A percentile compares a stretch with the other conserved stretches of the same genome.
These are phyloP conservation scores for Ceratobasidium sp. DNA, from an alignment of 1,284 basidiomycete genomes.

Conservation along the genomic window DNA sequence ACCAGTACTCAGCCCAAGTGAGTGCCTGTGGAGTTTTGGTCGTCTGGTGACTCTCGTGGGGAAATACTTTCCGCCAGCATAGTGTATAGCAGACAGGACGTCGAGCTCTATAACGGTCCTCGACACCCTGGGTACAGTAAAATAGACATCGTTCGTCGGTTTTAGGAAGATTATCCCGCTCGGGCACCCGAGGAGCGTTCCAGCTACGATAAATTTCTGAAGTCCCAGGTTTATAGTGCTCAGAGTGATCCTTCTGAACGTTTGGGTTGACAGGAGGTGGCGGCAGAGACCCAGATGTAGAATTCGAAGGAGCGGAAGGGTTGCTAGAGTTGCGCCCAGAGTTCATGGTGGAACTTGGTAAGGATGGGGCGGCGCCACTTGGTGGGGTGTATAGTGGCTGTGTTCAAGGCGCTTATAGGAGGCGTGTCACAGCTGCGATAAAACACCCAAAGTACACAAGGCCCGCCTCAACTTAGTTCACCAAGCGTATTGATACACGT, in stretches of 20 bases:
- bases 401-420: neutral
- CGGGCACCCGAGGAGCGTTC: constrained; percentile 32
- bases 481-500: too few species aligned
- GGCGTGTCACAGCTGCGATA: too few species aligned
- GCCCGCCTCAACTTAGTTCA: too few species aligned
- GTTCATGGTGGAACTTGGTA: constrained; percentile 19
- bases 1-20: constrained; percentile 38
- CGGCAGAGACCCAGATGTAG: neutral
- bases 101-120: constrained; percentile 29
- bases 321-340: neutral
- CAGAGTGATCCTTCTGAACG: constrained; percentile 30
- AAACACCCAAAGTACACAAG: too few species aligned
- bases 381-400: neutral
- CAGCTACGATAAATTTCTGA: constrained; percentile 41
- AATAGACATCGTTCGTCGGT: constrained; percentile 35
- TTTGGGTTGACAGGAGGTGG: constrained; percentile 10
- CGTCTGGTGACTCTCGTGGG: constrained; percentile 38
- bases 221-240: constrained; percentile 18
- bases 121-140: constrained; percentile 33
- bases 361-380: neutral
- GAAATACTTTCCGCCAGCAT: constrained; percentile 36
- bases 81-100: constrained; percentile 42
- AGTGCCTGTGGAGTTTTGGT: constrained; percentile 31
- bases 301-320: neutral
- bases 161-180: constrained; percentile 12